Evolutionary conservation across 345 rosid genomes (phyloP).

Genomic region (Salix viminalis): DNA sequence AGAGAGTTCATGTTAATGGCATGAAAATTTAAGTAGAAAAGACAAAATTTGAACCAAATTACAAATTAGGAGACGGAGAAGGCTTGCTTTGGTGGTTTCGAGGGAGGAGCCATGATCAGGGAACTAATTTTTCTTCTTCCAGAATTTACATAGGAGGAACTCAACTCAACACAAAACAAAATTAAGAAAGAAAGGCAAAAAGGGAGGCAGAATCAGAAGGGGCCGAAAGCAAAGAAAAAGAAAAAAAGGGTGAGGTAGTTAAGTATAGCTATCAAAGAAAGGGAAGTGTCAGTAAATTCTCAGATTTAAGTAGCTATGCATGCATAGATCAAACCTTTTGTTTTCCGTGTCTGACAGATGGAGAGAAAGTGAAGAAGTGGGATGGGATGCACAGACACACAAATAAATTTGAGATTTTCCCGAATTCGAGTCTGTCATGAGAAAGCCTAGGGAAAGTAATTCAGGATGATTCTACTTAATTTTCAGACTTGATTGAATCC

Average conservation of each 20-base stretch:
- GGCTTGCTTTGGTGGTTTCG: slow-evolving; percentile 1
- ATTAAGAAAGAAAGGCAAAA: not conserved
- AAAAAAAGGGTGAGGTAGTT: not conserved
- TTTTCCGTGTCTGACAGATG: not conserved
- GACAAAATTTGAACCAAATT: slow-evolving; percentile 14
- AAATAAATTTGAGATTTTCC: not conserved
- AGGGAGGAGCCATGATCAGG: not conserved
- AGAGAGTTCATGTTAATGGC: not conserved
- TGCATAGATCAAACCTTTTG: not conserved
- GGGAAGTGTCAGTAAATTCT: slow-evolving; percentile 14
- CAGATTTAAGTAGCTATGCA: slow-evolving; percentile 14
- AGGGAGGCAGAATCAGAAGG: not conserved
- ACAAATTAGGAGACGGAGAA: slow-evolving; percentile 2
- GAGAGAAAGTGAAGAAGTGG: not conserved
- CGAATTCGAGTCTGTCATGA: not conserved
- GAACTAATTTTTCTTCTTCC: slow-evolving; percentile 3
- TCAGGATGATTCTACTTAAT: not conserved
- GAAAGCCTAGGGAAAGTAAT: not conserved
- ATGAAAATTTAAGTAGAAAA: slow-evolving; percentile 5
- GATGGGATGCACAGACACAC: not conserved
- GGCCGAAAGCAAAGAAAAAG: not conserved
- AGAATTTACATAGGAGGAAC: not conserved
- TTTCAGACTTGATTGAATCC: not conserved
- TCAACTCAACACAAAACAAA: not conserved
- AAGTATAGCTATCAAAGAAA: not conserved